A percentile compares a stretch with the other conserved stretches of the same genome.
These are phyloP conservation scores for Xylariomycetidae sp. DNA, from an alignment of 2,329 filamentous ascomycete species.

Conservation along the genomic window DNA sequence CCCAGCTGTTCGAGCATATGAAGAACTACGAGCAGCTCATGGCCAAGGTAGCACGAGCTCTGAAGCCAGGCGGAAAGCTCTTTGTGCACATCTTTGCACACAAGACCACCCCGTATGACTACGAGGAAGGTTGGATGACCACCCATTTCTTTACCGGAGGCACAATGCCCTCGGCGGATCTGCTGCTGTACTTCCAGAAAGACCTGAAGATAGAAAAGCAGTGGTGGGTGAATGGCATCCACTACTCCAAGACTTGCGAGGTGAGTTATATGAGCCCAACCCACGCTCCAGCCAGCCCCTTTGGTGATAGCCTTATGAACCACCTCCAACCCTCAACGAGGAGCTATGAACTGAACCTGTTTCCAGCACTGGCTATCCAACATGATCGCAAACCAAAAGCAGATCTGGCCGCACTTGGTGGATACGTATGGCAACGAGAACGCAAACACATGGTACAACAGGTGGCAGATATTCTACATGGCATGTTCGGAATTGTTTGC, in stretches of 20 bases:
- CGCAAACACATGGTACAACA: slow-evolving; percentile 57
- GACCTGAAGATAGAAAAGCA: slow-evolving; percentile 54
- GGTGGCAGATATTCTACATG: slow-evolving; percentile 69
- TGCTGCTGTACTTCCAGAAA: slow-evolving; percentile 61
- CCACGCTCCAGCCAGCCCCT: no score
- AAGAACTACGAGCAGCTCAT: slow-evolving; percentile 67
- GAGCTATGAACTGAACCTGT: no score
- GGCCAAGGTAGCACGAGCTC: slow-evolving; percentile 52
- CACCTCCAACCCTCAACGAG: no score
- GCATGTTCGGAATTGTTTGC: slow-evolving; percentile 65
- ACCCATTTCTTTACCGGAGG: slow-evolving; percentile 68
- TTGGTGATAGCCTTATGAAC: no score
- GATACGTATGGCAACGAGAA: slow-evolving; percentile 60
- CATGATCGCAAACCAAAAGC: slow-evolving; percentile 51
- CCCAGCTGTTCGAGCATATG: slow-evolving; percentile 67
- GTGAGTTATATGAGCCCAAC: slow-evolving; percentile 35
- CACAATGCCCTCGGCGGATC: slow-evolving; percentile 63
- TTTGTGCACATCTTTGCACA: slow-evolving; percentile 66
- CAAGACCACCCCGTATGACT: slow-evolving; percentile 61
- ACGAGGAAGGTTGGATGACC: slow-evolving; percentile 69
- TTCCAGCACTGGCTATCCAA: slow-evolving; percentile 54
- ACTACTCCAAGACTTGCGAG: slow-evolving; percentile 67
- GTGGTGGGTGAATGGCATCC: slow-evolving; percentile 65
- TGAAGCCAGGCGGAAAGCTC: slow-evolving; percentile 59
- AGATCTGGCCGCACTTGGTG: slow-evolving; percentile 57